phyloP scores from a whole-genome alignment of 176 grass and related monocot genomes.

The Rhynchospora pubera region DNA sequence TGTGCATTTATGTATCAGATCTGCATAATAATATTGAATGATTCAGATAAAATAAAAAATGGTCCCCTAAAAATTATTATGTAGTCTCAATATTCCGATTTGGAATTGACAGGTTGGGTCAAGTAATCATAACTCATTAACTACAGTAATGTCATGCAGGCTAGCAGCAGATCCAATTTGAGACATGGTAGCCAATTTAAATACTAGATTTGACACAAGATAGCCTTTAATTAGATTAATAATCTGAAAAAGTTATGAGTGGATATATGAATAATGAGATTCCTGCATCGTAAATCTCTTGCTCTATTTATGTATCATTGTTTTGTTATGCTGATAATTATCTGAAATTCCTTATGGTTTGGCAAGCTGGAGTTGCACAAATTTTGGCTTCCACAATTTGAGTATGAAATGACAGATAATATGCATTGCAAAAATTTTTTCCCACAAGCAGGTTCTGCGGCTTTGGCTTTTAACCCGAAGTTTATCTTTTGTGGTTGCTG shows the following conservation, averaged over 20 bases:
- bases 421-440: background rate
- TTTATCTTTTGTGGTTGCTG: slow-evolving; percentile 62
- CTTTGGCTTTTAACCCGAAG: slow-evolving; percentile 63
- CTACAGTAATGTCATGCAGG: background rate
- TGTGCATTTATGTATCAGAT: background rate
- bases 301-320: background rate
- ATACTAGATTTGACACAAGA: background rate
- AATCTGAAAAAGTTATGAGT: background rate
- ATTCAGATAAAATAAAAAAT: background rate
- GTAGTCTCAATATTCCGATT: background rate
- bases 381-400: background rate
- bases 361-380: background rate
- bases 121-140: background rate
- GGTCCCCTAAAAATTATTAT: background rate
- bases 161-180: background rate
- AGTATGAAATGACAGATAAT: background rate
- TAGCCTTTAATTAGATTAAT: background rate
- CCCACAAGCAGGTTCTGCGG: slow-evolving; percentile 41
- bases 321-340: background rate
- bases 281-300: background rate
- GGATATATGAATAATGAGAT: background rate
- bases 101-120: background rate
- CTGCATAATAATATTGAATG: background rate
- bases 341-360: background rate
- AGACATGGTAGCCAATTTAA: background rate